Conservation (phyloP, 1,139 yeast genomes). For the Fermentozyma sake region DNA sequence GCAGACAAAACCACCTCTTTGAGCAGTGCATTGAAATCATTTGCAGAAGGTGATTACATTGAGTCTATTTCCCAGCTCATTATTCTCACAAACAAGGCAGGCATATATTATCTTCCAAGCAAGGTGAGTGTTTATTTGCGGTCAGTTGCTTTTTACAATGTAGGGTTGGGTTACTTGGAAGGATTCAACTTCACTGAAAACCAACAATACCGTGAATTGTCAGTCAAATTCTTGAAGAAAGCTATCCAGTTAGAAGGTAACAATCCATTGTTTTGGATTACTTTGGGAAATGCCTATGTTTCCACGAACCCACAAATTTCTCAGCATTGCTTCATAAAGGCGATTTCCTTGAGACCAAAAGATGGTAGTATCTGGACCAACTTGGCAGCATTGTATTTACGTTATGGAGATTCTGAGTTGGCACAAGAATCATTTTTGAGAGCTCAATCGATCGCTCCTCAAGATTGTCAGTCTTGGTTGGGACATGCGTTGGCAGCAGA, state of each 20-base stretch:
- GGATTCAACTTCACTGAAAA: constrained; percentile 35
- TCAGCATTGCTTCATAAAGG: constrained; percentile 90
- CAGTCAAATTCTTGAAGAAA: constrained; percentile 56
- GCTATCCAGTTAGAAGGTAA: constrained; percentile 70
- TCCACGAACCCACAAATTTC: constrained; percentile 64
- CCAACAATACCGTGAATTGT: constrained; percentile 31
- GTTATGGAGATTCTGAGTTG: constrained; percentile 62
- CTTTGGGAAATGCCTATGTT: constrained; percentile 68
- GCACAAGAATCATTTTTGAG: constrained; percentile 71
- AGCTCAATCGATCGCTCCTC: constrained; percentile 82
- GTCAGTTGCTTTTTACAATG: constrained; percentile 62
- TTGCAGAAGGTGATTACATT: constrained; percentile 12
- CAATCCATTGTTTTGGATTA: constrained; percentile 74
- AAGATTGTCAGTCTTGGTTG: constrained; percentile 74
- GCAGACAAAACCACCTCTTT: constrained; percentile 7
- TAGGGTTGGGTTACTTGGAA: constrained; percentile 63
- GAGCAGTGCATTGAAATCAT: constrained; percentile 8
- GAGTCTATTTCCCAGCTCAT: constrained; percentile 20
- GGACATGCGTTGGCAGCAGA: constrained; percentile 75
- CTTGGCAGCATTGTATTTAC: constrained; percentile 71
- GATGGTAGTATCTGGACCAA: constrained; percentile 77
- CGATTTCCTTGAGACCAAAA: constrained; percentile 63
- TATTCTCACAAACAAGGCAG: constrained; percentile 25
- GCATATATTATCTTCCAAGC: constrained; percentile 24
- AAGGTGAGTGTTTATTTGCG: constrained; percentile 45